phyloP scores from a whole-genome alignment of 148 eudicot genomes.

The Nyssa sinensis region DNA sequence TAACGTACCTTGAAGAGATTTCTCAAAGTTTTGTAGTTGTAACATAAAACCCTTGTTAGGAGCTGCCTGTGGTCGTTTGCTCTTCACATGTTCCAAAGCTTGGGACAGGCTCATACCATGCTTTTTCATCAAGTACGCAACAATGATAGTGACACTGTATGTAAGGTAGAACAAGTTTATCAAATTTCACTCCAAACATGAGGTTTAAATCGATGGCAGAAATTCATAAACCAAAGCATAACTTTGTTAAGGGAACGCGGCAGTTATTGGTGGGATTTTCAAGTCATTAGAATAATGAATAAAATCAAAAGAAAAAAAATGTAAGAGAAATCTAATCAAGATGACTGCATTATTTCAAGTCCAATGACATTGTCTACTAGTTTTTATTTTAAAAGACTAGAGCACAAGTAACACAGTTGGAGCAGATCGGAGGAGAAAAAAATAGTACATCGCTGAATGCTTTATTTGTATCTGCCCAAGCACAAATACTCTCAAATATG shows the following conservation, averaged over 20 bases:
- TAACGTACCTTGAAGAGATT: slow-evolving; percentile 55
- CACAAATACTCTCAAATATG: neutral
- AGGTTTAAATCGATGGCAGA: neutral
- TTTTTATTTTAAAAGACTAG: no score
- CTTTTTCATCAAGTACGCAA: slow-evolving; percentile 63
- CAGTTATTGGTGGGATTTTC: neutral
- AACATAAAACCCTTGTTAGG: slow-evolving; percentile 80
- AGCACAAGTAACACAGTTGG: no score
- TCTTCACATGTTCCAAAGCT: slow-evolving; percentile 66
- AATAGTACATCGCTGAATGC: neutral
- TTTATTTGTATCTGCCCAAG: neutral
- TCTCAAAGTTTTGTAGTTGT: slow-evolving; percentile 65
- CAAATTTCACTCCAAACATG: neutral
- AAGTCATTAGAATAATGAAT: neutral
- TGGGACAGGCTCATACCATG: slow-evolving; percentile 58
- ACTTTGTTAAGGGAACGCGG: neutral
- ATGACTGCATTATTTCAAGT: neutral
- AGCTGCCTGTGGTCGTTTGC: slow-evolving; percentile 51
- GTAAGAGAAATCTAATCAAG: no score
- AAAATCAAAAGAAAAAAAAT: neutral
- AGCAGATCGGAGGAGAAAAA: no score
- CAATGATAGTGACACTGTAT: slow-evolving; percentile 75
- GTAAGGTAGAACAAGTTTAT: neutral
- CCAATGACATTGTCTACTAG: neutral
- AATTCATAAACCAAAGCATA: neutral